Evolutionary conservation across 2,329 filamentous ascomycete genomes (phyloP).

Genomic region (Rutstroemia sp.): DNA sequence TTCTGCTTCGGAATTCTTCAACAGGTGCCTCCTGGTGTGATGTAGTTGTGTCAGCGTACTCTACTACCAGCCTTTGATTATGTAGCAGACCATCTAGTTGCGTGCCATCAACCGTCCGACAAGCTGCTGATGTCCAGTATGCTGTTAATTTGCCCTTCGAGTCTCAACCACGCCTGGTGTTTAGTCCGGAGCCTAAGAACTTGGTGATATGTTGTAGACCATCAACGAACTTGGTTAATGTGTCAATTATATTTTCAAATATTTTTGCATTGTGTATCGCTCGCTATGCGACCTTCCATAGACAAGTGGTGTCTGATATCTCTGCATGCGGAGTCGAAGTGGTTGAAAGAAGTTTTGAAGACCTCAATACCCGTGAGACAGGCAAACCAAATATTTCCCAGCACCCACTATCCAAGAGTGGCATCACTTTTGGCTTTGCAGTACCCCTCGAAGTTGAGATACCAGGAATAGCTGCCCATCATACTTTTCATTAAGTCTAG

Average conservation of each 20-base stretch:
- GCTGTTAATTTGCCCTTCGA: constrained; percentile 18
- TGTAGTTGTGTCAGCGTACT: not conserved
- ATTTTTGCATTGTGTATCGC: too few relatives aligned
- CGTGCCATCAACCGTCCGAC: not conserved
- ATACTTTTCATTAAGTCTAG: constrained; percentile 7
- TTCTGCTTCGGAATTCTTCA: constrained; percentile 8
- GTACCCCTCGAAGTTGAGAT: constrained; percentile 2
- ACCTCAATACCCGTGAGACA: constrained; percentile 1
- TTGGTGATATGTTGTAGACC: too few relatives aligned
- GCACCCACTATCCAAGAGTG: too few relatives aligned
- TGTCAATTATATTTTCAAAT: too few relatives aligned
- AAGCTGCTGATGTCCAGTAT: constrained; percentile 20
- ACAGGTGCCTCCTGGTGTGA: constrained; percentile 1
- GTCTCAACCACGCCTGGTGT: too few relatives aligned
- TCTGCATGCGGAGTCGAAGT: too few relatives aligned
- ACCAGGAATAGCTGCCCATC: not conserved
- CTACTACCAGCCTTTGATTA: constrained; percentile 8
- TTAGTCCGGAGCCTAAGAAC: too few relatives aligned
- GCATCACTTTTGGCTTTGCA: too few relatives aligned
- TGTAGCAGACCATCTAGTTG: not conserved
- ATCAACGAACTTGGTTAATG: too few relatives aligned
- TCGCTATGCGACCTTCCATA: too few relatives aligned
- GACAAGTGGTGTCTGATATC: too few relatives aligned
- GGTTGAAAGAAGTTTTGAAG: constrained; percentile 18
- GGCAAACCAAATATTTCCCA: too few relatives aligned